Evolutionary conservation across 1,139 yeast genomes (phyloP).

Genomic region (Zygosaccharomyces sapae): DNA sequence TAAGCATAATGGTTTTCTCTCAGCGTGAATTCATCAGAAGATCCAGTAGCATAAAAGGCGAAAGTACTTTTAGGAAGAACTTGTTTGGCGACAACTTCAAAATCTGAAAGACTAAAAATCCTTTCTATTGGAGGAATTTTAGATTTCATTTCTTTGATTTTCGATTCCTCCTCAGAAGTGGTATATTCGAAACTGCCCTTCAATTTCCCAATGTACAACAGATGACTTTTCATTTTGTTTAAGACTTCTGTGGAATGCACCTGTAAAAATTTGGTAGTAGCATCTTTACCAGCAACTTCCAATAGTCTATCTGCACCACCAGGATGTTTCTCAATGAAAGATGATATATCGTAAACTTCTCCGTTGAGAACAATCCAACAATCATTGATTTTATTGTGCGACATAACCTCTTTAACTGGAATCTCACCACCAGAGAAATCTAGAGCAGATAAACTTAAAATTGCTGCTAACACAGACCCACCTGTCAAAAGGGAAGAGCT

Average conservation of each 20-base stretch:
- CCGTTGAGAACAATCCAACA: slow-evolving; percentile 89
- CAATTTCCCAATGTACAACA: slow-evolving; percentile 8
- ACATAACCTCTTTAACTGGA: slow-evolving; percentile 39
- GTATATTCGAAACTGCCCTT: slow-evolving; percentile 32
- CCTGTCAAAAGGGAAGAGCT: slow-evolving; percentile 10
- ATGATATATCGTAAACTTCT: slow-evolving; percentile 76
- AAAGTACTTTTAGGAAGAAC: slow-evolving; percentile 74
- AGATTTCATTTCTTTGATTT: slow-evolving; percentile 47
- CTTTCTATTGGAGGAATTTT: slow-evolving; percentile 36
- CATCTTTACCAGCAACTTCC: slow-evolving; percentile 85
- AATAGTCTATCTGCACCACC: slow-evolving; percentile 77
- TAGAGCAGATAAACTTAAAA: slow-evolving; percentile 5
- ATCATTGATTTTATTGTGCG: slow-evolving; percentile 64
- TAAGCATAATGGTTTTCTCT: slow-evolving; percentile 87
- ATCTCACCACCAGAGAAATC: slow-evolving; percentile 7
- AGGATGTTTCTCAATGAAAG: slow-evolving; percentile 75
- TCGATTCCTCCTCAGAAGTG: slow-evolving; percentile 53
- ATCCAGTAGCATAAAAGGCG: slow-evolving; percentile 87
- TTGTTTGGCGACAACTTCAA: slow-evolving; percentile 78
- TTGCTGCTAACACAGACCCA: slow-evolving; percentile 8
- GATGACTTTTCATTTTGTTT: slow-evolving; percentile 36
- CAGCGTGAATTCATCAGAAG: slow-evolving; percentile 86
- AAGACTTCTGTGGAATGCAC: slow-evolving; percentile 81
- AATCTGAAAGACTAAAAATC: slow-evolving; percentile 39
- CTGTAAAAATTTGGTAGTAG: slow-evolving; percentile 79